Base-by-base conservation (phyloP, 1,139 yeast species). In the Taphrina populina region DNA sequence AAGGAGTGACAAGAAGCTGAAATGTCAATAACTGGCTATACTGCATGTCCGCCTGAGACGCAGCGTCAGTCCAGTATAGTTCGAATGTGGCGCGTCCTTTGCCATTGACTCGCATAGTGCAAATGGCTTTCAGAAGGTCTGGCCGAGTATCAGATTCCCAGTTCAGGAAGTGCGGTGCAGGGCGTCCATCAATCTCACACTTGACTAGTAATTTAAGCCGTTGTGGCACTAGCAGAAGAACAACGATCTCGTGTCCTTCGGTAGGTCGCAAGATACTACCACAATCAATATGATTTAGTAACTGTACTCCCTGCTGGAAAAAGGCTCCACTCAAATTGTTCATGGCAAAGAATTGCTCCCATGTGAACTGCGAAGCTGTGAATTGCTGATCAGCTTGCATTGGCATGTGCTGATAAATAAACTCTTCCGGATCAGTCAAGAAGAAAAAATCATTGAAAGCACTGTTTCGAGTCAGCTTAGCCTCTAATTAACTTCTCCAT, bases 331-430 rank as follows among this genome's bases (percentile, higher is more conserved):
- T 13, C 3, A 43, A 29, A 10, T 17, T 30, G 17, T 43, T 43
- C 6, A 43, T 26, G 2, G 36, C 13, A 20, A 32, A 17, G 29
- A 19, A 43, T 3, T 43, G 35, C 19, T 43, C 37, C 47, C 47
- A 43, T 8, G 47, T 43, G 47, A 29, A 29, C 11, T 13, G 35
- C 8, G 32, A 17, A 15, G 36, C 6, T 10, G 47, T 43, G 27
- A 43, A 43, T 11, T 30, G 36, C 10, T 30, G 37, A 13, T 29
- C 36, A 21, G 17, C 35, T 10, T 43, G 20, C 27, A 11, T 20
- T 21, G 47, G 47, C 47, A 43, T 43, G 15, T 43, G 47, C 10
- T 43, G 33, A 21, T 43, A 29, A 37, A 43, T 43, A 30, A 43
- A 43, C 19, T 43, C 47, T 13, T 43, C 47, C 19, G 47, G 47